Base-by-base conservation (phyloP, 2,329 filamentous ascomycete species). In the Endothia cerciana region DNA sequence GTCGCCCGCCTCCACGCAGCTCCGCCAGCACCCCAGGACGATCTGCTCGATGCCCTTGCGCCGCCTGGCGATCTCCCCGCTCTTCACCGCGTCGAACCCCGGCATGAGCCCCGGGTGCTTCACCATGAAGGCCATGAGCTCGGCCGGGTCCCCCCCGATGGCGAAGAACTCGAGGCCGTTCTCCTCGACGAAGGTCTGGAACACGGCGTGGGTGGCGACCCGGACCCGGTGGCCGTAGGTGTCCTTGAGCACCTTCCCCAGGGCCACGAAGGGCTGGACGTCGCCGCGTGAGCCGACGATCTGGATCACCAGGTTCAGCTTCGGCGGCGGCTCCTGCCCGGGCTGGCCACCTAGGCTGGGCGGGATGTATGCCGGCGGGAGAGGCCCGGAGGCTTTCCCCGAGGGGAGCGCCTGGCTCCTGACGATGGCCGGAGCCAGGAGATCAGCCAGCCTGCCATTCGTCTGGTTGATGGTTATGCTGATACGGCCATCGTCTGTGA, bases 111-210 rank as follows among this genome's bases (percentile, higher is more conserved):
- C 91, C 0, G 93, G 92, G 71, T 95, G 91, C 77, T 94, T 94
- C 56, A 95, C 92, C 92, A 96, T 96, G 72, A 94, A 96, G 3
- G 92, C 91, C 91, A 93, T 93, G 53, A 93, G 80, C 72, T 91
- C 86, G 1, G 88, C 85, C 1, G 91, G 91, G 73, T 93, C 89
- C 2, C 90, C 91, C n/a, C 90, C 90, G 61, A 93, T 91, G 68
- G 79, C 85, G 76, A 91, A 93, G 76, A 93, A 94, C 72, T 93
- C 91, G 17, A 94, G 82, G 0, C 84, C 89, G 73, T 89, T 88
- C 62, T 91, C 86, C 67, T 88, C 84, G 3, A 93, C 87, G 70
- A 93, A 91, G 0, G 80, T 76, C 70, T 87, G 82, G 71, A 94
- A 94, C 1, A 83, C 87, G 3, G 84, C 77, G 72, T 94, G 91